Evolutionary conservation across 2,329 filamentous ascomycete species (phyloP).

Genomic region (Metarhizium robertsii): DNA sequence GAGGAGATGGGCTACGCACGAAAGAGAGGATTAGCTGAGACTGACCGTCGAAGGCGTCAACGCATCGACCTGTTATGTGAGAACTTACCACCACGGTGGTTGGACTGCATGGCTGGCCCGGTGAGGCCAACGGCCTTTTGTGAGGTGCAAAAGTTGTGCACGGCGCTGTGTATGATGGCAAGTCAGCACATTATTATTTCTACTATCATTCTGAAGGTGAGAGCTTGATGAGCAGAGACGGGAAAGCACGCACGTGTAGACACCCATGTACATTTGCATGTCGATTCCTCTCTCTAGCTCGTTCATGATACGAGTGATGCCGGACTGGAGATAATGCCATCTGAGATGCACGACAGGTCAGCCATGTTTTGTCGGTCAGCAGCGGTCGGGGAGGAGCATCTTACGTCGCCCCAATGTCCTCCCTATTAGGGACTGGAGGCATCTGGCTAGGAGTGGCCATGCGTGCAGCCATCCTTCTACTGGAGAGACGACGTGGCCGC

Average conservation of each 20-base stretch:
- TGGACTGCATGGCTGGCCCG: constrained; percentile 27
- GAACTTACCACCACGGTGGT: constrained; percentile 50
- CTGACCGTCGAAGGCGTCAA: not conserved
- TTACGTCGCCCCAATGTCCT: constrained; percentile 48
- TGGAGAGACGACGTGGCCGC: not conserved
- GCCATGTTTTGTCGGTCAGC: not conserved
- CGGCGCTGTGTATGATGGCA: constrained; percentile 47
- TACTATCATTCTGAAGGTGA: not conserved
- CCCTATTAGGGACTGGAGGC: constrained; percentile 50
- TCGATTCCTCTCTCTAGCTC: constrained; percentile 88
- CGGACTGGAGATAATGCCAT: constrained; percentile 82
- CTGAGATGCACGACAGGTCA: constrained; percentile 31
- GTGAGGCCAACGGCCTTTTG: constrained; percentile 75
- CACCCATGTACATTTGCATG: constrained; percentile 93
- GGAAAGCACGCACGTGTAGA: constrained; percentile 64
- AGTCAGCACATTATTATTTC: constrained; percentile 1
- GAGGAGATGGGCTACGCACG: constrained; percentile 67
- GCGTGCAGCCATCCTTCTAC: constrained; percentile 22
- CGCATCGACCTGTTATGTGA: not conserved
- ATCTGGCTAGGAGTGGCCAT: constrained; percentile 32
- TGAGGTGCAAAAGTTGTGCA: constrained; percentile 98
- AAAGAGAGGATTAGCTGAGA: not conserved
- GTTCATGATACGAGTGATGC: constrained; percentile 88
- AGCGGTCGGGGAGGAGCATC: constrained; percentile 8
- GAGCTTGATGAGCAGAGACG: not conserved